Evolutionary conservation across 768 basidiomycete species (phyloP), one percentile per base, ranked within the genome.

Genomic region (Flagelloscypha sp.): DNA sequence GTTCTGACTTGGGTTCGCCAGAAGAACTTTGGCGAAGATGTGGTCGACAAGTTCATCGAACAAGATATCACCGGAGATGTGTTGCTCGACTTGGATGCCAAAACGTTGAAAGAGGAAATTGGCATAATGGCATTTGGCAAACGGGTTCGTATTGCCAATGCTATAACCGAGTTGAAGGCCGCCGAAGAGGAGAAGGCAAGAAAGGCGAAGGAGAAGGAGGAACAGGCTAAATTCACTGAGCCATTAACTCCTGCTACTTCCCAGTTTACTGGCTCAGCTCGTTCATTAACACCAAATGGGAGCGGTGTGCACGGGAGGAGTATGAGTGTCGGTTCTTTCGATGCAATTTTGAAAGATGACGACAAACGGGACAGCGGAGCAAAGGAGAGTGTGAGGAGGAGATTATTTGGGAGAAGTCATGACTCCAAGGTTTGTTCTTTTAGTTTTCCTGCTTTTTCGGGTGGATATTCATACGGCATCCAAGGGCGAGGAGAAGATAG

Each of bases 41-140:
- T 92, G 3, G 82, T 83, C 47, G 73, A 77, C 37, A 93, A 86
- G 53, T 97, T 99, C 52, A 76, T 70, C 27, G 94, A 98, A 61
- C 92, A 99, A 76, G 95, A 99, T 63, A 98, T 99, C 36, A 87
- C 92, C 0, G 95, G 95, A 13, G 95, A 99, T 48, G 87, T 98
- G 21, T 74, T 99, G 6, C 77, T 98, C 37, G 94, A 95, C 49
- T 82, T 98, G 41, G 90, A 97, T 43, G 76, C 81, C 36, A 84
- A 82, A 50, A 69, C 95, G 11, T 79, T 99, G 48, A 98, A 98
- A 62, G 68, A 63, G 7, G 93, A 98, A 62, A 82, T 99, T 35
- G 95, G 92, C 16, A 89, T 99, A 45, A 65, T 72, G 49, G 90
- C 90, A 3, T 95, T 94, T 47, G 95, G 95, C 9, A 95, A 95